Evolutionary conservation across 768 basidiomycete species (phyloP).

Genomic region (Russula dissimulans): DNA sequence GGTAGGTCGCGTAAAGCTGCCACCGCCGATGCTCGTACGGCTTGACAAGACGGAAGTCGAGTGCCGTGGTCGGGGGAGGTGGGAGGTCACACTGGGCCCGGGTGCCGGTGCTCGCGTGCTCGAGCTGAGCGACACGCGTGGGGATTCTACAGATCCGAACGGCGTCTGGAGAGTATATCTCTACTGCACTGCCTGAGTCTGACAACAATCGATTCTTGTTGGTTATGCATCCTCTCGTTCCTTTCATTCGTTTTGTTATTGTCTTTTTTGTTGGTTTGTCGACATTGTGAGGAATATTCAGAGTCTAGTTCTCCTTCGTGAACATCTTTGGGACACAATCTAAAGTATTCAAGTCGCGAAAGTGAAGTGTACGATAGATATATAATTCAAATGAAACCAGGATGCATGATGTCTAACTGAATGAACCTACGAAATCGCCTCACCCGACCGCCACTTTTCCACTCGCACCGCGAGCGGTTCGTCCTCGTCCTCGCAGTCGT

Average conservation of each 20-base stretch:
- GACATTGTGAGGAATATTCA: neutral
- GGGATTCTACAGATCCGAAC: slow-evolving; percentile 1
- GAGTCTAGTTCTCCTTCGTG: neutral
- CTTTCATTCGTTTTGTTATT: neutral
- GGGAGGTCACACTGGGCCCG: slow-evolving; percentile 50
- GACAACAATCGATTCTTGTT: no score
- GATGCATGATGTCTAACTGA: no score
- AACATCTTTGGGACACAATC: no score
- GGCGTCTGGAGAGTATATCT: slow-evolving; percentile 15
- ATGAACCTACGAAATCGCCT: slow-evolving; percentile 9
- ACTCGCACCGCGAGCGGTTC: slow-evolving; percentile 25
- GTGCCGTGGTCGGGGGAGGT: slow-evolving; percentile 39
- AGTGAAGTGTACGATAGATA: no score
- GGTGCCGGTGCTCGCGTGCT: slow-evolving; percentile 46
- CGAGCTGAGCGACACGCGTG: slow-evolving; percentile 47
- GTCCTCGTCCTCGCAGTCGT: slow-evolving; percentile 32
- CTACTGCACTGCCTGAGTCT: neutral
- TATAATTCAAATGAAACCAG: no score
- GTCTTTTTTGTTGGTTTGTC: neutral
- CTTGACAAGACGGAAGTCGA: slow-evolving; percentile 45
- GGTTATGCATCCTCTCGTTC: no score
- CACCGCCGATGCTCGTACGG: slow-evolving; percentile 39
- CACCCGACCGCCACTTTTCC: slow-evolving; percentile 22
- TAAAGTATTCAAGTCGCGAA: no score
- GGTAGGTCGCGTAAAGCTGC: slow-evolving; percentile 19